A percentile compares a stretch with the other conserved stretches of the same genome.
phyloP scores from a whole-genome alignment of 331 rosid species.

The Arachis monticola region DNA sequence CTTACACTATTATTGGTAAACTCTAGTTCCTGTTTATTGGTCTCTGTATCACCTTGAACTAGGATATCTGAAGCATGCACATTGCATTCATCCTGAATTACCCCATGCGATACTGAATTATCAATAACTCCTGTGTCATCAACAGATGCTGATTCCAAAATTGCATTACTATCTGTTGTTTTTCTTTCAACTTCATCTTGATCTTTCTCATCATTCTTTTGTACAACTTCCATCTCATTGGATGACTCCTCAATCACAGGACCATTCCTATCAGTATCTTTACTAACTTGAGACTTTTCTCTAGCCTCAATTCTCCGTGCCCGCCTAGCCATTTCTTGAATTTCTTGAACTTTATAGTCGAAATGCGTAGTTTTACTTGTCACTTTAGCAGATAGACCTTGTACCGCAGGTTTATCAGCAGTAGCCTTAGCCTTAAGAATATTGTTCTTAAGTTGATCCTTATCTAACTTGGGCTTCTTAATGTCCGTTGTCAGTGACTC shows the following conservation, averaged over 20 bases:
- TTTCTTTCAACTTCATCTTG: slow-evolving; percentile 43
- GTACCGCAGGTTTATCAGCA: slow-evolving; percentile 43
- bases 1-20: slow-evolving; percentile 33
- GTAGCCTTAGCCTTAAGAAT: slow-evolving; percentile 58
- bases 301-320: slow-evolving; percentile 59
- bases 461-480: slow-evolving; percentile 72
- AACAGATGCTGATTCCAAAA: slow-evolving; percentile 22
- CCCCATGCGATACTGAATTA: slow-evolving; percentile 41
- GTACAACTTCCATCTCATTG: slow-evolving; percentile 37
- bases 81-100: slow-evolving; percentile 35
- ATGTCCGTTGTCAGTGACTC: slow-evolving; percentile 40
- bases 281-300: slow-evolving; percentile 38
- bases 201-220: slow-evolving; percentile 39
- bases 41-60: slow-evolving; percentile 44
- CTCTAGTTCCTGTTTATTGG: slow-evolving; percentile 40
- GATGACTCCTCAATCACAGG: slow-evolving; percentile 38
- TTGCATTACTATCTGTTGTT: slow-evolving; percentile 21
- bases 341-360: slow-evolving; percentile 66
- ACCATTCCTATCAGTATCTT: slow-evolving; percentile 39
- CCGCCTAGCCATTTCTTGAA: slow-evolving; percentile 63
- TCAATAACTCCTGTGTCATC: slow-evolving; percentile 35
- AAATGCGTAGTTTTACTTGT: slow-evolving; percentile 35
- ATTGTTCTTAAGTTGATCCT: slow-evolving; percentile 62
- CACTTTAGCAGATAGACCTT: slow-evolving; percentile 37
- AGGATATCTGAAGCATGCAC: slow-evolving; percentile 40